Percentiles rank a stretch among this genome's conserved stretches.
Conservation (phyloP, 495 filamentous ascomycete species). For the Penicillium paradoxum region DNA sequence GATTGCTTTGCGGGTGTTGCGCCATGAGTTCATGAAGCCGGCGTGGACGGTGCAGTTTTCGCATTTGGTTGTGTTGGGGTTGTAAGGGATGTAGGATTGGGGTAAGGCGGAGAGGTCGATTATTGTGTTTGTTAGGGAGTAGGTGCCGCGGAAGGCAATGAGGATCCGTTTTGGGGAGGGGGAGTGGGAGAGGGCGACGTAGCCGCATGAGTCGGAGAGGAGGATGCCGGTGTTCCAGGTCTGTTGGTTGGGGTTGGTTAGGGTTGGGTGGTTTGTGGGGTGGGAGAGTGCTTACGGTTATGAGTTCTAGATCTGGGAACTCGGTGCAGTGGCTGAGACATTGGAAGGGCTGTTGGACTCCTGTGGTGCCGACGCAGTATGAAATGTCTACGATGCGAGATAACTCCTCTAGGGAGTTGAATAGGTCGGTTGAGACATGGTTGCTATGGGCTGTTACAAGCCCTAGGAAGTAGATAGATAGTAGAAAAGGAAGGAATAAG, state of each 20-base stretch:
- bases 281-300: constrained; percentile 45
- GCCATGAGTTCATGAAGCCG: constrained; percentile 84
- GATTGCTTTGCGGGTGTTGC: constrained; percentile 59
- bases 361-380: constrained; percentile 89
- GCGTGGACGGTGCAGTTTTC: constrained; percentile 84
- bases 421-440: constrained; percentile 58
- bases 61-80: constrained; percentile 44
- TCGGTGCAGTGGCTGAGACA: constrained; percentile 81
- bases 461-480: constrained; percentile 1
- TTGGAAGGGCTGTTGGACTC: constrained; percentile 73
- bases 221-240: constrained; percentile 89
- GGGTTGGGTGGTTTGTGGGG: constrained; percentile 3
- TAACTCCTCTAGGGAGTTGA: constrained; percentile 76
- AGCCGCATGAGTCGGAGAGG: constrained; percentile 88
- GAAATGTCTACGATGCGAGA: constrained; percentile 87
- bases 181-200: constrained; percentile 76
- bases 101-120: constrained; percentile 81
- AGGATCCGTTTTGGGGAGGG: constrained; percentile 60
- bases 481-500: not conserved
- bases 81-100: constrained; percentile 85
- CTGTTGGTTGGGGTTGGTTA: constrained; percentile 21
- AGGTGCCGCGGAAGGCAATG: constrained; percentile 92
- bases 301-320: constrained; percentile 71
- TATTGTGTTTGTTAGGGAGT: constrained; percentile 85
- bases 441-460: not conserved